Evolutionary conservation across 139 green algal species (phyloP).

Genomic region (Chlorella sp.): DNA sequence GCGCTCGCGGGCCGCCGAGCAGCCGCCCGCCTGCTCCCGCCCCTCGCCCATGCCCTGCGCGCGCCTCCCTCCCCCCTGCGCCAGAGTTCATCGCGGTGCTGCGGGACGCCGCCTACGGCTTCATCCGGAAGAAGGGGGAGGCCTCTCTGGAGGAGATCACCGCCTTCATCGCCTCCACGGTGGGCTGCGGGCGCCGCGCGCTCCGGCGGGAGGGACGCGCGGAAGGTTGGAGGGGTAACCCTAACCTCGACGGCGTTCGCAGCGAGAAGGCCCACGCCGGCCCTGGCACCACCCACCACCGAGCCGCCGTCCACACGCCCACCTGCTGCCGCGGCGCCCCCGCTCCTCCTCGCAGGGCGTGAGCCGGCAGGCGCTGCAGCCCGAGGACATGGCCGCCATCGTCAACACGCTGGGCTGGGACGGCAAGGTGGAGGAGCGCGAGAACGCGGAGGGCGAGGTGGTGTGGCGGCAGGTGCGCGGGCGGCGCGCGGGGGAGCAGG

Average conservation of each 20-base stretch:
- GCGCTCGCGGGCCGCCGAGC: no score
- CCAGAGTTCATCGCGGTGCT: conserved; percentile 21
- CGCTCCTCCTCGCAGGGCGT: conserved; percentile 9
- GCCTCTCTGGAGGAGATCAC: conserved; percentile 61
- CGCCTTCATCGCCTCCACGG: conserved; percentile 60
- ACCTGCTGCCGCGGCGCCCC: neutral
- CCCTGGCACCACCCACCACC: no score
- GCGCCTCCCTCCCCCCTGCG: no score
- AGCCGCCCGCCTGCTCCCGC: no score
- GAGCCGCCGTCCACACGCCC: neutral
- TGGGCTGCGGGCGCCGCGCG: neutral
- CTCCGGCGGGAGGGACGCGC: neutral
- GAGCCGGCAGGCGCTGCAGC: conserved; percentile 30
- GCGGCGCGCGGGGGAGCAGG: conserved; percentile 13
- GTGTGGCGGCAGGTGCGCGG: conserved; percentile 34
- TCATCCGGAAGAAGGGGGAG: conserved; percentile 54
- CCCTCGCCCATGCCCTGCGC: no score
- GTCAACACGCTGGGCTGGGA: conserved; percentile 77
- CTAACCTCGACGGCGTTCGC: neutral
- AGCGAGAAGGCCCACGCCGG: neutral
- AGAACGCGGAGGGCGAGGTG: conserved; percentile 42
- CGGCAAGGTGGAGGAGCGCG: conserved; percentile 63
- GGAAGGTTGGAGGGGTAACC: neutral
- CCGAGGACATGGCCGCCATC: conserved; percentile 21
- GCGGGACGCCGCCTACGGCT: conserved; percentile 50